These are phyloP conservation scores for Cutaneotrichosporon cavernicola DNA, from an alignment of 1,284 basidiomycete species.

Conservation along the genomic window DNA sequence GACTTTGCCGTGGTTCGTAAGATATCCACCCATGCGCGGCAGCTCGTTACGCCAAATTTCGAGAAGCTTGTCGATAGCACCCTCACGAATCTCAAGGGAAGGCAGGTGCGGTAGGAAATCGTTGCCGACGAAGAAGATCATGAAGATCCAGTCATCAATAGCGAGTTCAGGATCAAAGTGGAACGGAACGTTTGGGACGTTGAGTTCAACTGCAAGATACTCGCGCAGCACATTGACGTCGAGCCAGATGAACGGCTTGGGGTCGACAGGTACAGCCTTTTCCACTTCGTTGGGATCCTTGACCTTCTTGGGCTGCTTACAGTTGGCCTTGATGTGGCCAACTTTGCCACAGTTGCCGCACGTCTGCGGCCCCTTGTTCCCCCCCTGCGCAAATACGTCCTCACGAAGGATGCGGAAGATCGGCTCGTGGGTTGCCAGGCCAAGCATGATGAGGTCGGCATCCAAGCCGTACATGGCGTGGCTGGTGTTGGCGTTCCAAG, in stretches of 20 bases:
- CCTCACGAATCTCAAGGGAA: conserved; percentile 96
- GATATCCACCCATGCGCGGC: conserved; percentile 91
- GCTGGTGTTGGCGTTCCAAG: conserved; percentile 89
- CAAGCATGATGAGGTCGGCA: conserved; percentile 98
- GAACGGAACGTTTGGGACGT: conserved; percentile 73
- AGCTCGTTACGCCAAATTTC: conserved; percentile 94
- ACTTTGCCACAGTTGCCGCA: conserved; percentile 91
- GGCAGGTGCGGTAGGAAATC: conserved; percentile 99
- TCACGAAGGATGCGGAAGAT: conserved; percentile 96
- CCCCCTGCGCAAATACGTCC: conserved; percentile 90
- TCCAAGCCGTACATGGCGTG: conserved; percentile 99
- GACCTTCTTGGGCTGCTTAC: conserved; percentile 62
- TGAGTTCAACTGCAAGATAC: conserved; percentile 94
- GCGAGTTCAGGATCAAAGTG: conserved; percentile 95
- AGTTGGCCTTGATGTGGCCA: conserved; percentile 92
- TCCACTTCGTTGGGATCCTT: conserved; percentile 61
- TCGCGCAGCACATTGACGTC: conserved; percentile 93
- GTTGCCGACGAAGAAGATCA: conserved; percentile 99
- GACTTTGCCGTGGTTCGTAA: conserved; percentile 90
- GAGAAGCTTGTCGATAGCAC: conserved; percentile 93
- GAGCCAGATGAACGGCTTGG: conserved; percentile 99
- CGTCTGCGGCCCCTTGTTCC: conserved; percentile 61
- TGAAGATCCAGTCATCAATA: conserved; percentile 98
- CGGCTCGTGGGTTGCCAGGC: conserved; percentile 96
- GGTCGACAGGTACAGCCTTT: conserved; percentile 66